Evolutionary conservation across 257 asterid species (phyloP).

Genomic region (Gentiana dahurica): DNA sequence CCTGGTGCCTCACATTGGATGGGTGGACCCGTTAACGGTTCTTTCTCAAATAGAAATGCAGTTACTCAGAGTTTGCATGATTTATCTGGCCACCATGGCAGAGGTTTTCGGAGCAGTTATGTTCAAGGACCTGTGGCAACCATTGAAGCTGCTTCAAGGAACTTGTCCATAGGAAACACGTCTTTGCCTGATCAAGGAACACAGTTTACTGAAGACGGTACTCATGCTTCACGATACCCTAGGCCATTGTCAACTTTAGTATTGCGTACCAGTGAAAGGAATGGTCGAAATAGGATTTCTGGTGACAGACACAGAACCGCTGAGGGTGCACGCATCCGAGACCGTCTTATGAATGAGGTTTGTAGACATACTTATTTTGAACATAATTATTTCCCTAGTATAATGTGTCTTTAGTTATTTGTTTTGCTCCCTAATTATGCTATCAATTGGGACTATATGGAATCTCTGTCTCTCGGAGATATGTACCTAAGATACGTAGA

Average conservation of each 20-base stretch:
- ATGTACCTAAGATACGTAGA: too few relatives aligned
- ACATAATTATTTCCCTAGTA: neutral
- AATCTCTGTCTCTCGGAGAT: too few relatives aligned
- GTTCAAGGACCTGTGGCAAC: constrained; percentile 40
- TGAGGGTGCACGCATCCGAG: constrained; percentile 37
- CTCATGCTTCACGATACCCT: constrained; percentile 34
- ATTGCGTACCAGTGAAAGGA: constrained; percentile 32
- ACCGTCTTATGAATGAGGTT: constrained; percentile 49
- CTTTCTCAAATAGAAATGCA: constrained; percentile 29
- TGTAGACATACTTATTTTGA: constrained; percentile 3
- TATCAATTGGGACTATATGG: too few relatives aligned
- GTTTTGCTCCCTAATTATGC: too few relatives aligned
- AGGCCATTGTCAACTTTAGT: constrained; percentile 33
- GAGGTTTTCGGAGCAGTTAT: constrained; percentile 48
- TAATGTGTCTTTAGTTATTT: too few relatives aligned
- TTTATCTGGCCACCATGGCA: constrained; percentile 27
- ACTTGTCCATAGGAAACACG: constrained; percentile 31
- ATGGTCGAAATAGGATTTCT: constrained; percentile 33
- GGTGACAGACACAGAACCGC: constrained; percentile 39
- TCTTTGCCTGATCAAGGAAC: constrained; percentile 40
- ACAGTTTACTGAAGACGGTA: constrained; percentile 31
- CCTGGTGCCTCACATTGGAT: constrained; percentile 33
- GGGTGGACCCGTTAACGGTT: constrained; percentile 34
- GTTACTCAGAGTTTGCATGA: constrained; percentile 31
- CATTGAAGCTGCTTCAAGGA: constrained; percentile 48